Percentiles rank a stretch among this genome's conserved stretches.
phyloP scores from a whole-genome alignment of 2,329 filamentous ascomycete genomes.

The Claviceps citrina region DNA sequence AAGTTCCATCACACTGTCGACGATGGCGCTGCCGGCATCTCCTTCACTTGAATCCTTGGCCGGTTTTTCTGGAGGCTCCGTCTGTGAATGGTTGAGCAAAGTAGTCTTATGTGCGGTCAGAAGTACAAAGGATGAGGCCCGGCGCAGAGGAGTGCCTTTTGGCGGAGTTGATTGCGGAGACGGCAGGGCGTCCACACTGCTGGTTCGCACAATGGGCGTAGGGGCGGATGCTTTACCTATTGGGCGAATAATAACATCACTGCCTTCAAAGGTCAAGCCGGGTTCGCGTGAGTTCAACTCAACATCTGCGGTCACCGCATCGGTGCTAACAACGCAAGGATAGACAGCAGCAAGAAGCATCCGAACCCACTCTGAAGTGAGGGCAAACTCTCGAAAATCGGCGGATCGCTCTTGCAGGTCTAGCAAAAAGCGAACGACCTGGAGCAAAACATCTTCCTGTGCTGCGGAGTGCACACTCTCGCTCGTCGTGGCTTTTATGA shows the following conservation, averaged over 20 bases:
- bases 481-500: slow-evolving; percentile 15
- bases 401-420: slow-evolving; percentile 63
- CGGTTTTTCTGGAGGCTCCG: slow-evolving; percentile 10
- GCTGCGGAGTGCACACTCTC: slow-evolving; percentile 30
- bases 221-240: slow-evolving; percentile 42
- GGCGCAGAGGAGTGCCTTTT: slow-evolving; percentile 48
- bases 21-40: slow-evolving; percentile 50
- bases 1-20: slow-evolving; percentile 64
- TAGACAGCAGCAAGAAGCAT: slow-evolving; percentile 68
- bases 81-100: slow-evolving; percentile 35
- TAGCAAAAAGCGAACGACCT: slow-evolving; percentile 62
- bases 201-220: slow-evolving; percentile 59
- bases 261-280: slow-evolving; percentile 68
- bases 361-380: slow-evolving; percentile 67
- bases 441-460: slow-evolving; percentile 54
- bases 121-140: slow-evolving; percentile 83
- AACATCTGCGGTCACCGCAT: slow-evolving; percentile 66
- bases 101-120: slow-evolving; percentile 55
- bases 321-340: slow-evolving; percentile 73
- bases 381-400: slow-evolving; percentile 69
- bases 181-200: slow-evolving; percentile 36
- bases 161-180: slow-evolving; percentile 31
- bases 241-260: slow-evolving; percentile 69
- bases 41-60: slow-evolving; percentile 15
- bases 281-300: slow-evolving; percentile 78